These are phyloP conservation scores for Lasiodiplodia sp. DNA, from an alignment of 2,329 filamentous ascomycete species.

Conservation along the genomic window DNA sequence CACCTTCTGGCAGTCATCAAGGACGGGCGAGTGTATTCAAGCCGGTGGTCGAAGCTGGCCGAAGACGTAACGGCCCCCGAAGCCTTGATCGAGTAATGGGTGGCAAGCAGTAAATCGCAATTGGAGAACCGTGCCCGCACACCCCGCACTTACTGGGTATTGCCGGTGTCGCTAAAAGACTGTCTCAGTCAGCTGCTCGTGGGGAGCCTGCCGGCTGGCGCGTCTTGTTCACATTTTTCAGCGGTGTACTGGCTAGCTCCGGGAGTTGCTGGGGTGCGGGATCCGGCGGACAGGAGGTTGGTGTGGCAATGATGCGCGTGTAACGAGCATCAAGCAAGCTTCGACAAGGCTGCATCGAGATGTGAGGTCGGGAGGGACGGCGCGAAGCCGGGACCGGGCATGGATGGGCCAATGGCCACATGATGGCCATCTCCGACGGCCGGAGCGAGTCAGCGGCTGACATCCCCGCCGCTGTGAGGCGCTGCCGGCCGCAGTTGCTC, in stretches of 20 bases:
- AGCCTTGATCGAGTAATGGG: conserved; percentile 13
- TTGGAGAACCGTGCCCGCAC: conserved; percentile 7
- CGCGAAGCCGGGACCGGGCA: conserved; percentile 12
- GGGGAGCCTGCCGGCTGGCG: not conserved
- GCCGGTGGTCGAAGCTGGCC: conserved; percentile 41
- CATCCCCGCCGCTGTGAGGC: conserved; percentile 14
- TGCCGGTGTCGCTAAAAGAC: conserved; percentile 5
- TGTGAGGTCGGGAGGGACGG: conserved; percentile 12
- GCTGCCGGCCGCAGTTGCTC: conserved; percentile 7
- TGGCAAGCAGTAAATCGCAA: not conserved
- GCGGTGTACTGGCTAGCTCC: not conserved
- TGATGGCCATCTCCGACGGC: conserved; percentile 21
- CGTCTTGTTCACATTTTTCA: no score
- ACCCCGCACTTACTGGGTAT: conserved; percentile 9
- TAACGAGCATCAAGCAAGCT: not conserved
- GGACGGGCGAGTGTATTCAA: conserved; percentile 58
- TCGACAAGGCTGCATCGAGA: not conserved
- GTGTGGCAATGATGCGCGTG: not conserved
- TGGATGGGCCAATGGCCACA: conserved; percentile 1
- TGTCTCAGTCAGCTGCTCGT: conserved; percentile 6
- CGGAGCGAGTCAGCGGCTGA: conserved; percentile 12
- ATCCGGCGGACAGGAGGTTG: not conserved
- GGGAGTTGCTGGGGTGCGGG: not conserved
- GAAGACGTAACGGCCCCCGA: conserved; percentile 13
- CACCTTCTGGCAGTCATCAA: conserved; percentile 62